These are phyloP conservation scores for Starmerella vaccinii DNA, from an alignment of 805 yeast genomes.

Conservation along the genomic window DNA sequence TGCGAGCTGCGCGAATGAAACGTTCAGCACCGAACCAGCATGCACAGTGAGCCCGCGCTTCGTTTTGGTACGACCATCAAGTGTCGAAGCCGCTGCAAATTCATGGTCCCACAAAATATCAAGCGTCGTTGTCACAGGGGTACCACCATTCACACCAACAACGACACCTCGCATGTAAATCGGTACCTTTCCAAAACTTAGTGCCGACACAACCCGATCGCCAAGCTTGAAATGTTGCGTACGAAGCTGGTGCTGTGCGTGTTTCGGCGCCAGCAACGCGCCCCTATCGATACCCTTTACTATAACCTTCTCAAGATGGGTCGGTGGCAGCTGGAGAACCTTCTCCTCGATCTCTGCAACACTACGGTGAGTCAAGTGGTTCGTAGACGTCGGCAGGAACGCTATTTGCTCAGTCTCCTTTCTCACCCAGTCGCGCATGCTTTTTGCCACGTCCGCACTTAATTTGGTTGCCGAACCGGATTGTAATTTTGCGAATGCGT, in stretches of 20 bases:
- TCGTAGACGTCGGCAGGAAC: constrained; percentile 65
- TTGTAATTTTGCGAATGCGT: constrained; percentile 18
- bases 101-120: constrained; percentile 78
- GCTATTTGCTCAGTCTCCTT: constrained; percentile 37
- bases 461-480: constrained; percentile 3
- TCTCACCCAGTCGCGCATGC: constrained; percentile 39
- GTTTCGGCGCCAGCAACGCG: constrained; percentile 68
- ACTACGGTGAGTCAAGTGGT: constrained; percentile 58
- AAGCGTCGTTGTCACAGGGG: constrained; percentile 40
- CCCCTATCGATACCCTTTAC: constrained; percentile 74
- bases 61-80: constrained; percentile 66
- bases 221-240: constrained; percentile 75
- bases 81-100: constrained; percentile 67
- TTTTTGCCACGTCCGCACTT: constrained; percentile 28
- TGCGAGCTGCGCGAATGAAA: constrained; percentile 63
- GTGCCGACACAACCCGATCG: constrained; percentile 77
- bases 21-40: constrained; percentile 68
- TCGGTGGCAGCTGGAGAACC: constrained; percentile 28
- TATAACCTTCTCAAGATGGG: constrained; percentile 36
- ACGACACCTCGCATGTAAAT: constrained; percentile 83
- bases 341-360: constrained; percentile 54
- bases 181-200: constrained; percentile 83
- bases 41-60: constrained; percentile 80
- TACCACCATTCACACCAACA: constrained; percentile 43
- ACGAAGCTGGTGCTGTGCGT: constrained; percentile 59